phyloP scores from a whole-genome alignment of 2,329 filamentous ascomycete species.

The Diplodia intermedia region DNA sequence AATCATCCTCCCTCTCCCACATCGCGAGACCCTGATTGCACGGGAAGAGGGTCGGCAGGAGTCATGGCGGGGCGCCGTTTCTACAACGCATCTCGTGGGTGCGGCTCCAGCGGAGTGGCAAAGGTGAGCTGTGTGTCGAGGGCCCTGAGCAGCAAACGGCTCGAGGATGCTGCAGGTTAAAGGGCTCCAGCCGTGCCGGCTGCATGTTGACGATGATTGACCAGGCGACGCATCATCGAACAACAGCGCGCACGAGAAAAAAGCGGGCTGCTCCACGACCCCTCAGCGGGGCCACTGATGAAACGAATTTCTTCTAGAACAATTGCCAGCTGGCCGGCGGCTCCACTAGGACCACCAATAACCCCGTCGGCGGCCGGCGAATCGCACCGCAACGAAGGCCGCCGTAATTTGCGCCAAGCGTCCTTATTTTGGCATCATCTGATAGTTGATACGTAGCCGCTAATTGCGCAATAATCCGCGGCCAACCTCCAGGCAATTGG shows the following conservation, averaged over 20 bases:
- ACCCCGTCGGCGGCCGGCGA: neutral
- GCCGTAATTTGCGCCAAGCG: slow-evolving; percentile 11
- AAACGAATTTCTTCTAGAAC: slow-evolving; percentile 18
- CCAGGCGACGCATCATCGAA: slow-evolving; percentile 25
- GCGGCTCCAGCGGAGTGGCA: slow-evolving; percentile 15
- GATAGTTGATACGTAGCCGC: slow-evolving; percentile 30
- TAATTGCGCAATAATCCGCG: slow-evolving; percentile 23
- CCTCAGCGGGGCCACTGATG: slow-evolving; percentile 19
- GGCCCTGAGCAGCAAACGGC: slow-evolving; percentile 18
- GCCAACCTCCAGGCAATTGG: neutral
- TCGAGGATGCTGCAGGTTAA: slow-evolving; percentile 26
- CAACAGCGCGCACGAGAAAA: neutral
- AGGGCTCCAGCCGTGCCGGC: slow-evolving; percentile 3
- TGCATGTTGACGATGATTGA: slow-evolving; percentile 20
- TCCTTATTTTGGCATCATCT: slow-evolving; percentile 28
- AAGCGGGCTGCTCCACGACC: slow-evolving; percentile 14
- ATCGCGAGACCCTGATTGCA: slow-evolving; percentile 22
- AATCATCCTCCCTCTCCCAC: neutral
- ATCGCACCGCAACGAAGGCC: slow-evolving; percentile 21
- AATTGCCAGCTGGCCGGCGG: slow-evolving; percentile 19
- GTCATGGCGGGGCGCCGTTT: slow-evolving; percentile 18
- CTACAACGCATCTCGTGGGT: slow-evolving; percentile 25
- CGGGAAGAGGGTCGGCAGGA: neutral
- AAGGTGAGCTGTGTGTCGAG: slow-evolving; percentile 9
- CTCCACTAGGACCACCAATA: slow-evolving; percentile 8